Conservation (phyloP, 2,329 filamentous ascomycete species). For the Apiospora hydei region DNA sequence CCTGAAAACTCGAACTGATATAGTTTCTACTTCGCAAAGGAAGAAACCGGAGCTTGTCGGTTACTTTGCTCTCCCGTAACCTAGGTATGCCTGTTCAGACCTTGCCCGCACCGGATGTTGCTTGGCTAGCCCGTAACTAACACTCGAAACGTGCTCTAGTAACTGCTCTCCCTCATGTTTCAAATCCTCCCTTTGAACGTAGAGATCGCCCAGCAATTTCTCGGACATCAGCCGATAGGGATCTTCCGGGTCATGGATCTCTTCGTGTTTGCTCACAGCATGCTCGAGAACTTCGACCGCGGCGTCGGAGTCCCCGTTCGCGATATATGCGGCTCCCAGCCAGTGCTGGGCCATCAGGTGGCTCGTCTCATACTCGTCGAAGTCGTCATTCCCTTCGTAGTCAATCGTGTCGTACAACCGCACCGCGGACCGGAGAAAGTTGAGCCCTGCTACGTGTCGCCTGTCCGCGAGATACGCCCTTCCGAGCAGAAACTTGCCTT, state of each 20-base stretch:
- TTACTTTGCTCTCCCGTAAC: no score
- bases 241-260: constrained; percentile 26
- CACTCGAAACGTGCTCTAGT: not conserved
- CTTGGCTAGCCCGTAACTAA: not conserved
- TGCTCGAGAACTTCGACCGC: constrained; percentile 35
- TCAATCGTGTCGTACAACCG: no score
- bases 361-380: not conserved
- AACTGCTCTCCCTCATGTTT: not conserved
- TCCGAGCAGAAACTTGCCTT: not conserved
- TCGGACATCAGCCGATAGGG: constrained; percentile 26
- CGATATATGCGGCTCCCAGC: constrained; percentile 34
- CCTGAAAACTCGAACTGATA: no score
- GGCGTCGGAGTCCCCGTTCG: no score
- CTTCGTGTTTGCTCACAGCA: constrained; percentile 29
- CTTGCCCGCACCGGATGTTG: not conserved
- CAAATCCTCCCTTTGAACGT: not conserved
- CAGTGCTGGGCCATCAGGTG: constrained; percentile 8
- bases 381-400: not conserved
- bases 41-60: no score
- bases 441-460: constrained; percentile 26
- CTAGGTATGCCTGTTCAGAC: no score
- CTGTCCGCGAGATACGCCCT: not conserved
- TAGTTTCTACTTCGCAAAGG: no score
- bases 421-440: no score
- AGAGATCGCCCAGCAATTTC: not conserved